These are phyloP conservation scores for Diddensiella caesifluorescens DNA, from an alignment of 805 yeast genomes.

Conservation along the genomic window DNA sequence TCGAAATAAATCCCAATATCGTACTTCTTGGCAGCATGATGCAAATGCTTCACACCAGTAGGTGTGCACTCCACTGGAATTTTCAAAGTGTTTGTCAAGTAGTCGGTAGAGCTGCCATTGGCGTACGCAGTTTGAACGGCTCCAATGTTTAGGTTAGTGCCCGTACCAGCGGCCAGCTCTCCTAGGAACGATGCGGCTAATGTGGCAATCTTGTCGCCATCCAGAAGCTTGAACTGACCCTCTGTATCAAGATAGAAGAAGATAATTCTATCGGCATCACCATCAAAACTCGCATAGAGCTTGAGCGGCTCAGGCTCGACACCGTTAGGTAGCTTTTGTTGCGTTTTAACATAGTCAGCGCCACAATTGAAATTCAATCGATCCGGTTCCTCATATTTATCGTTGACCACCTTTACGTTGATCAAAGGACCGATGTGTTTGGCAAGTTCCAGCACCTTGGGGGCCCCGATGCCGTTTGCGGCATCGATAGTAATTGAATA, in stretches of 20 bases:
- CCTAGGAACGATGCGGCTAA: constrained; percentile 64
- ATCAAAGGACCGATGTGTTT: constrained; percentile 39
- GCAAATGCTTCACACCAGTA: constrained; percentile 95
- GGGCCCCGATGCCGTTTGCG: constrained; percentile 97
- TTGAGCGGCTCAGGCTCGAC: constrained; percentile 38
- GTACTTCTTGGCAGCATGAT: constrained; percentile 79
- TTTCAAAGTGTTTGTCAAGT: constrained; percentile 52
- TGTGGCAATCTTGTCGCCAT: constrained; percentile 92
- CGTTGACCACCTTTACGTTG: constrained; percentile 44
- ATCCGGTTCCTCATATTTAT: constrained; percentile 46
- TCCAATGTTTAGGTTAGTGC: constrained; percentile 48
- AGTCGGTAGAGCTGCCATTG: constrained; percentile 83
- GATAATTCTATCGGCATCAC: constrained; percentile 94
- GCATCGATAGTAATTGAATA: constrained; percentile 65
- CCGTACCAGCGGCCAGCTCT: constrained; percentile 43
- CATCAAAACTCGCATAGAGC: constrained; percentile 83
- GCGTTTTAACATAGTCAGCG: constrained; percentile 92
- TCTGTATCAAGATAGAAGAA: constrained; percentile 46
- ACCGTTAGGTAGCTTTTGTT: constrained; percentile 69
- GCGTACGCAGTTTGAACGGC: constrained; percentile 98
- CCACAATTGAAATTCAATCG: constrained; percentile 78
- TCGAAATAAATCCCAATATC: constrained; percentile 95
- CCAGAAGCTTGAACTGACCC: constrained; percentile 44
- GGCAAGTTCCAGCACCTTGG: constrained; percentile 52
- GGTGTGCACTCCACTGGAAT: constrained; percentile 84